A percentile compares a stretch with the other conserved stretches of the same genome.
Evolutionary conservation across 768 basidiomycete species (phyloP).

Genomic region (Collybia mongolica): DNA sequence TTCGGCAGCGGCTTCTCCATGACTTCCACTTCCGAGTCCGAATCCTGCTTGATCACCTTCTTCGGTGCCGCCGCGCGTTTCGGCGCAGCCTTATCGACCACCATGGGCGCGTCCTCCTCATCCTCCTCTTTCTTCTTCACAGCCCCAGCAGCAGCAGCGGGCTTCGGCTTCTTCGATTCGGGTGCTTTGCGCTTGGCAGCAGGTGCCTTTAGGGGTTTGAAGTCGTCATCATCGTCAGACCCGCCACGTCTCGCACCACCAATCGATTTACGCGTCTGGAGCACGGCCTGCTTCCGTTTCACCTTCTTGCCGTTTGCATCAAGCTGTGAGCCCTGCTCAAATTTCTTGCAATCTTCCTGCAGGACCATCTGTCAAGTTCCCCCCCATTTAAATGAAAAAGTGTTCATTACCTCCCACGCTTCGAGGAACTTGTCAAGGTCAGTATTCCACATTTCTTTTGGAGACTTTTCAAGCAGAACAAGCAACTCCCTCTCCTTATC

Average conservation of each 20-base stretch:
- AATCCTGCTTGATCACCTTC: conserved; percentile 15
- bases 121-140: conserved; percentile 23
- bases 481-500: conserved; percentile 85
- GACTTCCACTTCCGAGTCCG: conserved; percentile 13
- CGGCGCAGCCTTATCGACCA: conserved; percentile 7
- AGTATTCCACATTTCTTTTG: conserved; percentile 84
- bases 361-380: no score
- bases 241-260: conserved; percentile 24
- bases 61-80: conserved; percentile 16
- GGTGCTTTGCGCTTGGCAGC: conserved; percentile 39
- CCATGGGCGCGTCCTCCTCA: conserved; percentile 25
- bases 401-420: conserved; percentile 72
- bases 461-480: conserved; percentile 70
- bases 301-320: conserved; percentile 48
- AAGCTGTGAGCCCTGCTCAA: conserved; percentile 37
- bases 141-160: conserved; percentile 6
- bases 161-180: conserved; percentile 24
- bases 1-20: conserved; percentile 13
- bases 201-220: conserved; percentile 44
- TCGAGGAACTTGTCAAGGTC: conserved; percentile 83
- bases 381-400: no score
- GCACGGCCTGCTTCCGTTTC: conserved; percentile 44
- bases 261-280: conserved; percentile 49
- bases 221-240: conserved; percentile 46
- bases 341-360: conserved; percentile 45